Percentiles rank a stretch among this genome's conserved stretches.
Evolutionary conservation across 768 basidiomycete species (phyloP).

Genomic region (Pholiota molesta): DNA sequence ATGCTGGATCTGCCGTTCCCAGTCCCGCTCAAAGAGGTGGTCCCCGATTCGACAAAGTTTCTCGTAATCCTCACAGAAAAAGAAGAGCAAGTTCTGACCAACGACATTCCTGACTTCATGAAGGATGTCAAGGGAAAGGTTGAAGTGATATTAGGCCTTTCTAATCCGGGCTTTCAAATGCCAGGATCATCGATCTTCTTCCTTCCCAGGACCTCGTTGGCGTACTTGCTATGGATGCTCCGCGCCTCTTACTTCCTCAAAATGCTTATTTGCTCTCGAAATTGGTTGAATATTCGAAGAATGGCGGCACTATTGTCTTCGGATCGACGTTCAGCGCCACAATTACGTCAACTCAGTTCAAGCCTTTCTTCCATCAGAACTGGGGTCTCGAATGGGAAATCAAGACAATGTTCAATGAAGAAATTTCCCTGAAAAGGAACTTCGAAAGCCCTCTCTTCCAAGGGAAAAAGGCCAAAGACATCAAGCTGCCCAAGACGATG

Average conservation of each 20-base stretch:
- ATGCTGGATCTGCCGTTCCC: conserved; percentile 31
- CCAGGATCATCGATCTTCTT: conserved; percentile 29
- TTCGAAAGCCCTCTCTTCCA: conserved; percentile 16
- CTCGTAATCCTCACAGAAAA: conserved; percentile 29
- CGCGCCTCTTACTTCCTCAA: conserved; percentile 24
- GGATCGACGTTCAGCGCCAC: conserved; percentile 28
- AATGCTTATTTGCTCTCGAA: conserved; percentile 30
- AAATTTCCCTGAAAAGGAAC: conserved; percentile 1
- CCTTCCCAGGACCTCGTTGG: conserved; percentile 32
- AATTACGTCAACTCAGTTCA: conserved; percentile 19
- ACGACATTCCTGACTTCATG: conserved; percentile 22
- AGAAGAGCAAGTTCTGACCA: conserved; percentile 15
- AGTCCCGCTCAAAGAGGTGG: conserved; percentile 1
- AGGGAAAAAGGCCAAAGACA: conserved; percentile 12
- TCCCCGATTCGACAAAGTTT: conserved; percentile 24
- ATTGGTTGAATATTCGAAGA: conserved; percentile 35
- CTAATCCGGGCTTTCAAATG: conserved; percentile 21
- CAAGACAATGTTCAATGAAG: conserved; percentile 2
- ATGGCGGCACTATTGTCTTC: conserved; percentile 41
- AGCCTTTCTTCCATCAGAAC: conserved; percentile 27
- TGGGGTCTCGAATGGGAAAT: conserved; percentile 38
- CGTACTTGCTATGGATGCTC: conserved; percentile 37
- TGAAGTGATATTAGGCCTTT: conserved; percentile 15
- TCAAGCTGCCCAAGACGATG: conserved; percentile 21
- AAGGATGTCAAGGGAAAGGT: conserved; percentile 21